Base-by-base conservation (phyloP, 1,139 yeast species). In the Blastobotrys proliferans region DNA sequence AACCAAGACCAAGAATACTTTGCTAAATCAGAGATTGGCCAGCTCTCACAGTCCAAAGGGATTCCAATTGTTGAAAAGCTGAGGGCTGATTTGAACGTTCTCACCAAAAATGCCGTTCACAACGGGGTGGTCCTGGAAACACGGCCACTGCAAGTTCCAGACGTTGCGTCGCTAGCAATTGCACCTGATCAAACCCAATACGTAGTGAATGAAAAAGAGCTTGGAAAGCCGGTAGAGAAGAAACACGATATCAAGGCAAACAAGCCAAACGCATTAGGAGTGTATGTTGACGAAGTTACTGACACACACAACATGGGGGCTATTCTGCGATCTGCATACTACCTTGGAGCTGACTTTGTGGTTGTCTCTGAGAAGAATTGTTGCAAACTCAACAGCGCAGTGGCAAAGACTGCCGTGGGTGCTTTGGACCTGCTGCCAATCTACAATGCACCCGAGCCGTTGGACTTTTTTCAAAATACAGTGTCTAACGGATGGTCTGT, bases 261-360 rank as follows among this genome's bases (percentile, higher is more conserved):
- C 3, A 52, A 51, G 22, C 63, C 62, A 29, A 69, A 67, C 53
- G 95, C 96, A 0, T 57, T 88, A 14, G 96, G 92, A 0, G 55
- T 88, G 3, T 86, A 76, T 55, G 64, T 88, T 34, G 97, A 88
- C 62, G 90, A 85, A 48, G 73, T 90, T 41, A 80, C 88, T 4
- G 97, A 90, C 59, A 94, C 97, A 0, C 95, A 86, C 60, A 90
- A 90, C 58, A 70, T 86, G 54, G 97, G 97, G 1, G 94, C 94
- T 26, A 79, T 90, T 38, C 64, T 87, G 25, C 70, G 97, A 57
- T 76, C 90, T 1, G 94, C 95, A 0, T 84, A 79, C 62, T 88
- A 74, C 62, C 69, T 88, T 32, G 97, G 97, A 2, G 95, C 76
- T 1, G 96, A 88, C 62, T 84, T 86, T 54, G 68, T 88, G 11